Evolutionary conservation across 108 stramenopile species (phyloP).

Genomic region (Pseudonitzschia pungens): DNA sequence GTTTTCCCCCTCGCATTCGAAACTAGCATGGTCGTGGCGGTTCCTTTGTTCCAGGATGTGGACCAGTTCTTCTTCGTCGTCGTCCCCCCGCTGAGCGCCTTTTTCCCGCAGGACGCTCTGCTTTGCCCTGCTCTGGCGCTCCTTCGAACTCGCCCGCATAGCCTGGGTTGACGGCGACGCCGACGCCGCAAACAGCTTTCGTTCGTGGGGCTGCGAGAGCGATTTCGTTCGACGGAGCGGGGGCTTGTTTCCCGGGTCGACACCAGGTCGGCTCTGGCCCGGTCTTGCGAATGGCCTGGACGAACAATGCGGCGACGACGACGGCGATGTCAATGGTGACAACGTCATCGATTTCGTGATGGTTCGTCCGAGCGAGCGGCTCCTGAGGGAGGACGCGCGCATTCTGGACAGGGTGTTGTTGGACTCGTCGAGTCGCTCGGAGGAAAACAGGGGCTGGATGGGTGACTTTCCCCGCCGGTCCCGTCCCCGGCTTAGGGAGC

Average conservation of each 20-base stretch:
- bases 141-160: neutral
- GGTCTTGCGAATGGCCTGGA: too few species aligned
- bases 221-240: conserved; percentile 4
- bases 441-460: conserved; percentile 33
- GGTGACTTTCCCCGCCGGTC: conserved; percentile 12
- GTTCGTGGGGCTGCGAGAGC: neutral
- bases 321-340: too few species aligned
- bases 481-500: neutral
- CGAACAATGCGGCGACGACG: too few species aligned
- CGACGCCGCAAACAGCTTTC: neutral
- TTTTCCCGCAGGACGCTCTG: neutral
- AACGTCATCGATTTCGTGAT: too few species aligned
- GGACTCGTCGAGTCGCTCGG: conserved; percentile 32
- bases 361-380: conserved; percentile 1
- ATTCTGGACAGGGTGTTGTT: neutral
- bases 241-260: too few species aligned
- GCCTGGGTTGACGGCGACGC: neutral
- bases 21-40: too few species aligned
- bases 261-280: too few species aligned
- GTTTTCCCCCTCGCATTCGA: too few species aligned
- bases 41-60: too few species aligned
- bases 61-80: neutral
- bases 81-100: neutral
- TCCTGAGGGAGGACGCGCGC: neutral
- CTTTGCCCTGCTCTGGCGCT: too few species aligned